Conservation (phyloP, 306 rosid genomes). For the Coriaria nepalensis region DNA sequence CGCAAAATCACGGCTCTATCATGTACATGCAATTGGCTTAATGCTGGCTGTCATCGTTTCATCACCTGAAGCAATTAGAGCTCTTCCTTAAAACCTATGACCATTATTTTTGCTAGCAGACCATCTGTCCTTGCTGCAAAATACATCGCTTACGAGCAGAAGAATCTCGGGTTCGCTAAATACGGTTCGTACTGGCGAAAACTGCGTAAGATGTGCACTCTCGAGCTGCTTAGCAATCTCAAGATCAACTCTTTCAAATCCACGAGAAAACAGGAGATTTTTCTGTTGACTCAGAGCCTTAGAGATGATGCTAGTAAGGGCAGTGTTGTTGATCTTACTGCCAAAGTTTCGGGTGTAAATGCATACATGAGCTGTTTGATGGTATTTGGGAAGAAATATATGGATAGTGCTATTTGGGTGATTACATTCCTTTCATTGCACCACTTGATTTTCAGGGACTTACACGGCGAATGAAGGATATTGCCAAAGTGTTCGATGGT, state of each 20-base stretch:
- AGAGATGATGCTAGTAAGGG: not conserved
- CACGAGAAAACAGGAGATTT: conserved; percentile 16
- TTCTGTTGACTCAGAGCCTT: not conserved
- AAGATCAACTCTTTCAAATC: conserved; percentile 19
- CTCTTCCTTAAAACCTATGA: conserved; percentile 46
- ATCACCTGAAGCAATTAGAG: conserved; percentile 33
- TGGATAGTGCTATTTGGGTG: conserved; percentile 13
- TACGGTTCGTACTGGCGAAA: conserved; percentile 27
- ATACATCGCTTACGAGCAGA: conserved; percentile 11
- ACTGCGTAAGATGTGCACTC: conserved; percentile 21
- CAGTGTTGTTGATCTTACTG: conserved; percentile 12
- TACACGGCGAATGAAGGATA: conserved; percentile 11
- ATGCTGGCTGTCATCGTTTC: conserved; percentile 12
- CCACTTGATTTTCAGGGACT: conserved; percentile 19
- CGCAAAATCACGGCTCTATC: conserved; percentile 18
- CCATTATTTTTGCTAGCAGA: conserved; percentile 18
- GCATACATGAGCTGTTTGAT: conserved; percentile 14
- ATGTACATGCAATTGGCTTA: conserved; percentile 19
- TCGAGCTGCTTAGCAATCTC: conserved; percentile 14
- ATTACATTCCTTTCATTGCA: conserved; percentile 18
- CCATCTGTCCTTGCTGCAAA: conserved; percentile 13
- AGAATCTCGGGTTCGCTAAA: conserved; percentile 1
- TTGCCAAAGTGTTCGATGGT: conserved; percentile 5
- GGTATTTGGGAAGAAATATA: conserved; percentile 25
- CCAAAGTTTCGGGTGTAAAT: conserved; percentile 8